Evolutionary conservation across 257 asterid genomes (phyloP).

Genomic region (Nicotiana paniculata): DNA sequence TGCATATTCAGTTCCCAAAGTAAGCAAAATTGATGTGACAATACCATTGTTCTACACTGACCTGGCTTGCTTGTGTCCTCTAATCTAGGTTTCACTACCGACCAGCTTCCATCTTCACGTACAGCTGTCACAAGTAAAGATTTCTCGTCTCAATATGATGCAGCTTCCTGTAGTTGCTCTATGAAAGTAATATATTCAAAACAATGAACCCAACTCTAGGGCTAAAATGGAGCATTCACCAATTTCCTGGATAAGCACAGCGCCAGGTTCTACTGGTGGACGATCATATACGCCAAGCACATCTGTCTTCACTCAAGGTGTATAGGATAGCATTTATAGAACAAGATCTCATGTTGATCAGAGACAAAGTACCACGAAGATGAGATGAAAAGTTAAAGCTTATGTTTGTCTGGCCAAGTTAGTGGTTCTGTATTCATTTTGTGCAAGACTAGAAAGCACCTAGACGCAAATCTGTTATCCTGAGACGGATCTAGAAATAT

Average conservation of each 20-base stretch:
- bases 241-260: slow-evolving; percentile 75
- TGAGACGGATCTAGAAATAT: not conserved
- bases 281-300: slow-evolving; percentile 86
- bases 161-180: not conserved
- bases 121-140: slow-evolving; percentile 50
- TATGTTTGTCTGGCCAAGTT: not conserved
- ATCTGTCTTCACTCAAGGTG: slow-evolving; percentile 56
- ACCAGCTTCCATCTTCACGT: slow-evolving; percentile 89
- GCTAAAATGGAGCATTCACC: slow-evolving; percentile 31
- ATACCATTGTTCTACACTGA: slow-evolving; percentile 14
- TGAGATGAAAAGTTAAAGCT: not conserved
- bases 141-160: not conserved
- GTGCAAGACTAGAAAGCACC: not conserved
- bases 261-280: slow-evolving; percentile 80
- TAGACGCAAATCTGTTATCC: not conserved
- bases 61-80: slow-evolving; percentile 50
- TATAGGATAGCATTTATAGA: slow-evolving; percentile 35
- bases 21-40: not conserved
- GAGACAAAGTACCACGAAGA: not conserved
- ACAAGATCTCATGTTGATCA: not conserved
- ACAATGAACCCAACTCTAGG: not conserved
- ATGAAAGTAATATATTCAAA: not conserved
- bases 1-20: not conserved
- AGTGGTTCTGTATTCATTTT: not conserved
- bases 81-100: slow-evolving; percentile 53